These are phyloP conservation scores for Tricholoma sp. DNA, from an alignment of 768 basidiomycete species.

Conservation along the genomic window DNA sequence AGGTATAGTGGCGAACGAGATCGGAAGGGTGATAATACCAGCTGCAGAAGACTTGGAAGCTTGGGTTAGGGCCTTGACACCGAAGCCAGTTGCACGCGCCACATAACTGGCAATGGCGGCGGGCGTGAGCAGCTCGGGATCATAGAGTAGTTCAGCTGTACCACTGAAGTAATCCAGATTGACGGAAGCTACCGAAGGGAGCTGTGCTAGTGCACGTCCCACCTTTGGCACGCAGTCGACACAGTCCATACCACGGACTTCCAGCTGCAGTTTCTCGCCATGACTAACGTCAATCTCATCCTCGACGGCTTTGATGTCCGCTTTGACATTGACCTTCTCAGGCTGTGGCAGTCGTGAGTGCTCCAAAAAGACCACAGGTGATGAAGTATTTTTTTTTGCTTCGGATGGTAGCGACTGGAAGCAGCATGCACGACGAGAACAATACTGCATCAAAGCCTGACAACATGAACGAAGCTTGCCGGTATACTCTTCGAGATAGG, in stretches of 20 bases:
- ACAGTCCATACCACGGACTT: slow-evolving; percentile 20
- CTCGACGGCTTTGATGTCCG: neutral
- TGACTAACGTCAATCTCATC: neutral
- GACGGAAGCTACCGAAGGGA: slow-evolving; percentile 12
- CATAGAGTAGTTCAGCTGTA: slow-evolving; percentile 11
- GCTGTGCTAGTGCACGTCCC: slow-evolving; percentile 11
- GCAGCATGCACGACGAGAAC: slow-evolving; percentile 1
- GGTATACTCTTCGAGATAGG: neutral
- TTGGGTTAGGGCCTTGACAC: slow-evolving; percentile 10
- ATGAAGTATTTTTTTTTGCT: neutral
- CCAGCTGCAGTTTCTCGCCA: slow-evolving; percentile 14
- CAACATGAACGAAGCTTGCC: slow-evolving; percentile 1
- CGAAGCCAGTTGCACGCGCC: slow-evolving; percentile 17
- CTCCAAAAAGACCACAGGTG: neutral
- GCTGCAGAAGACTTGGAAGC: slow-evolving; percentile 2
- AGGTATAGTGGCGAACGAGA: slow-evolving; percentile 2
- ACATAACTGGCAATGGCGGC: slow-evolving; percentile 13
- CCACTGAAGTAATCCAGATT: slow-evolving; percentile 12
- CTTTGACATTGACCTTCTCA: neutral
- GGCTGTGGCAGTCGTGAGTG: neutral
- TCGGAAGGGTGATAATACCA: neutral
- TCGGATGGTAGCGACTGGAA: neutral
- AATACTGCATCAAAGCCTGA: neutral
- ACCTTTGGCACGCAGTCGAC: slow-evolving; percentile 14
- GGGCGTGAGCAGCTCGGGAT: slow-evolving; percentile 12